Percentiles rank a stretch among this genome's conserved stretches.
phyloP scores from a whole-genome alignment of 2,329 filamentous ascomycete species.

The Lecanicillium sp. region DNA sequence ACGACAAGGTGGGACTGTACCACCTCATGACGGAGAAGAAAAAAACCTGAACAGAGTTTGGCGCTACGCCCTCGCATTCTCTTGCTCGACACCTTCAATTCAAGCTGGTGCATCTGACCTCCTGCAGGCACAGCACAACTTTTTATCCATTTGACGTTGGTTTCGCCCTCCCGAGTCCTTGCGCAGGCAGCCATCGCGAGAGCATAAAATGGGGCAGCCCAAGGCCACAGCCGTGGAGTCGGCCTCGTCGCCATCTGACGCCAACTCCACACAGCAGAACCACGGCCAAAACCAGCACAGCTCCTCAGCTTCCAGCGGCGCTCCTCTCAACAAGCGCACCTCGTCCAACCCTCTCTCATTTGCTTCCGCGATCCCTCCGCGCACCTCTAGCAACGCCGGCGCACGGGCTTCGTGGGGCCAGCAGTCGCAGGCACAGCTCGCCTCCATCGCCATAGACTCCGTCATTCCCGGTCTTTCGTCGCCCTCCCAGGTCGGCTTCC shows the following conservation, averaged over 20 bases:
- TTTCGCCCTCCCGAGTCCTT: too few relatives aligned
- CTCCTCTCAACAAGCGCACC: neutral
- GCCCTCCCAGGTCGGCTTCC: conserved; percentile 16
- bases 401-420: neutral
- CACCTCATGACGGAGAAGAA: neutral
- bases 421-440: neutral
- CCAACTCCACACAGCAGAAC: neutral
- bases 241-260: neutral
- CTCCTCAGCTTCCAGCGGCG: too few relatives aligned
- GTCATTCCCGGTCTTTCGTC: conserved; percentile 14
- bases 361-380: conserved; percentile 63
- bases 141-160: too few relatives aligned
- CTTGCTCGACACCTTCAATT: too few relatives aligned
- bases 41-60: too few relatives aligned
- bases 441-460: conserved; percentile 20
- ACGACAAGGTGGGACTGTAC: too few relatives aligned
- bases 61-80: too few relatives aligned
- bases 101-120: too few relatives aligned
- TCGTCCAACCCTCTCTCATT: conserved; percentile 35
- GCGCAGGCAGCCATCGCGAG: too few relatives aligned
- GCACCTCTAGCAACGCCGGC: conserved; percentile 54
- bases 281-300: too few relatives aligned
- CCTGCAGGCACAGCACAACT: too few relatives aligned
- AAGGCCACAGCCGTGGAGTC: conserved; percentile 3
- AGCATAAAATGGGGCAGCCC: conserved; percentile 2